These are phyloP conservation scores for Acacia crassicarpa DNA, from an alignment of 306 rosid species.

Conservation along the genomic window DNA sequence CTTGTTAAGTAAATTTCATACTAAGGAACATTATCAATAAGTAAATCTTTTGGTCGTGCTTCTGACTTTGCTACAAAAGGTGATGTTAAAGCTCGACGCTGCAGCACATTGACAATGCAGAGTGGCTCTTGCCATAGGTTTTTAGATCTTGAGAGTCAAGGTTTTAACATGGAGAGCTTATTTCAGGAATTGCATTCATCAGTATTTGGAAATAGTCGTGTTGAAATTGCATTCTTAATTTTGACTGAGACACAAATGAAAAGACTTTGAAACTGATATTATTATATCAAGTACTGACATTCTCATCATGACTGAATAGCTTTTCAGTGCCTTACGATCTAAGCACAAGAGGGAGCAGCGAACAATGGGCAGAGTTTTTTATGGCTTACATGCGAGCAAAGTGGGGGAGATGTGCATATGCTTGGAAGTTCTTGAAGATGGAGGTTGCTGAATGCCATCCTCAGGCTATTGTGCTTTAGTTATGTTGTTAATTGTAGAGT, in stretches of 20 bases:
- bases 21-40: background rate
- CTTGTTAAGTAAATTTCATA: background rate
- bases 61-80: background rate
- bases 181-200: background rate
- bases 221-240: background rate
- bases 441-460: constrained; percentile 72
- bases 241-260: background rate
- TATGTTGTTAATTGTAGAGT: background rate
- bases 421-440: constrained; percentile 71
- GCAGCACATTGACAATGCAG: background rate
- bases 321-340: constrained; percentile 81
- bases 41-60: background rate
- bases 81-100: background rate
- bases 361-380: constrained; percentile 71
- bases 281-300: constrained; percentile 19
- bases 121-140: constrained; percentile 4
- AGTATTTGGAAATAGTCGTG: background rate
- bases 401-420: constrained; percentile 68
- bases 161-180: background rate
- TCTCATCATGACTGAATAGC: constrained; percentile 43
- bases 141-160: background rate
- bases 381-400: constrained; percentile 59
- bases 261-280: background rate
- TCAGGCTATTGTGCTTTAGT: constrained; percentile 74
- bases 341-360: constrained; percentile 73